These are phyloP conservation scores for Salvia hispanica DNA, from an alignment of 257 asterid genomes.

Conservation along the genomic window DNA sequence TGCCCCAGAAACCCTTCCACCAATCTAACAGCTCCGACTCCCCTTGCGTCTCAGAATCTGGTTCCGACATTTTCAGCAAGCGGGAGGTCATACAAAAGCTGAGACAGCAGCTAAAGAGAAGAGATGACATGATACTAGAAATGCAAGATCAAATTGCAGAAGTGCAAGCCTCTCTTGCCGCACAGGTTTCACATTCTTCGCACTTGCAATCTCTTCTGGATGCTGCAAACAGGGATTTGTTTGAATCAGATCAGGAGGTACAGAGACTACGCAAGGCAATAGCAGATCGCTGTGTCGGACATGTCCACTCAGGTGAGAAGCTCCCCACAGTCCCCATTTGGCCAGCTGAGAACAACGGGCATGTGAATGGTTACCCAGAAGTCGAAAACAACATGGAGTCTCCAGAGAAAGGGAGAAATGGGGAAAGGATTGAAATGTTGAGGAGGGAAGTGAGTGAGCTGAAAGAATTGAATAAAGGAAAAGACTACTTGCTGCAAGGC, in stretches of 20 bases:
- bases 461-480: conserved; percentile 80
- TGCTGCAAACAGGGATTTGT: conserved; percentile 72
- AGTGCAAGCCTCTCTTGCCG: conserved; percentile 56
- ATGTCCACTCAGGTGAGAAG: conserved; percentile 47
- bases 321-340: conserved; percentile 59
- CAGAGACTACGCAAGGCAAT: conserved; percentile 84
- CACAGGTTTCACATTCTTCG: conserved; percentile 68
- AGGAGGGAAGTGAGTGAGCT: conserved; percentile 68
- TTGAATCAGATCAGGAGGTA: conserved; percentile 79
- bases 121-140: conserved; percentile 88
- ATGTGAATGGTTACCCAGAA: conserved; percentile 58
- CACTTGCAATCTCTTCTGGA: conserved; percentile 75
- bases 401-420: conserved; percentile 54
- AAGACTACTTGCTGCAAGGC: conserved; percentile 77
- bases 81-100: conserved; percentile 89
- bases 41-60: conserved; percentile 89
- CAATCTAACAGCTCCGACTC: conserved; percentile 93
- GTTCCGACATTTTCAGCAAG: conserved; percentile 83
- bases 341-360: conserved; percentile 57
- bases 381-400: conserved; percentile 40
- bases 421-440: conserved; percentile 70
- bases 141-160: conserved; percentile 92
- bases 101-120: conserved; percentile 86
- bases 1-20: conserved; percentile 80
- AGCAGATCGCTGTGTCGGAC: conserved; percentile 81